A percentile compares a stretch with the other conserved stretches of the same genome.
Conservation (phyloP, 257 asterid species). For the Osmanthus fragrans region DNA sequence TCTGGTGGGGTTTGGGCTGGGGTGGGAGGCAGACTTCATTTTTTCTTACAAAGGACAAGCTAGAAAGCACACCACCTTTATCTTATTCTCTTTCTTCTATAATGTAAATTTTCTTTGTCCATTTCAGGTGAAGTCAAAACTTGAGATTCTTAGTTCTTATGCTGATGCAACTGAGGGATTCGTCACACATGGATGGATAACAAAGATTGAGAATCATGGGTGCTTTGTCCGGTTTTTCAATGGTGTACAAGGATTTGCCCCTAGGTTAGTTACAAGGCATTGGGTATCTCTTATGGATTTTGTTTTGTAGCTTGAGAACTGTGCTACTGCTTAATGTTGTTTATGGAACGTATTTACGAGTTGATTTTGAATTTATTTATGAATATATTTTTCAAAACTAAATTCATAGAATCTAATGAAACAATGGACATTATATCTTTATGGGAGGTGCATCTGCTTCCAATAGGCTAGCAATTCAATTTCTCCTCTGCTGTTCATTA, state of each 20-base stretch:
- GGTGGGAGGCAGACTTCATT: not conserved
- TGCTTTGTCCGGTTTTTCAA: constrained; percentile 98
- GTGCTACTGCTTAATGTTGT: constrained; percentile 8
- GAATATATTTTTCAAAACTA: not conserved
- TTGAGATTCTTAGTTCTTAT: constrained; percentile 69
- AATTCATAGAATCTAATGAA: not conserved
- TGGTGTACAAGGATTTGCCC: constrained; percentile 93
- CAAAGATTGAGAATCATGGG: constrained; percentile 89
- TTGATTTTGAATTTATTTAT: not conserved
- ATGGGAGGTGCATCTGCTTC: not conserved
- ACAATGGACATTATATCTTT: not conserved
- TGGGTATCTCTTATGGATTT: not conserved
- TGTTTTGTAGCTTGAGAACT: not conserved
- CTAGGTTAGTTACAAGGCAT: constrained; percentile 55
- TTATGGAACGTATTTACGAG: not conserved
- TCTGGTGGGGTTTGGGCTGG: not conserved
- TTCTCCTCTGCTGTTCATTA: not conserved
- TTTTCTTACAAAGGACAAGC: not conserved
- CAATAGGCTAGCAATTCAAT: not conserved
- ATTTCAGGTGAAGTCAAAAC: constrained; percentile 85
- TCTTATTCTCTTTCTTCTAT: constrained; percentile 4
- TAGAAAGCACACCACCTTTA: not conserved
- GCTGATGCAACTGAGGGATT: constrained; percentile 86
- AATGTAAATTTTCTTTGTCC: not conserved
- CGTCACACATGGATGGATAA: constrained; percentile 96